Evolutionary conservation across 306 rosid genomes (phyloP).

Genomic region (Malus asiatica): DNA sequence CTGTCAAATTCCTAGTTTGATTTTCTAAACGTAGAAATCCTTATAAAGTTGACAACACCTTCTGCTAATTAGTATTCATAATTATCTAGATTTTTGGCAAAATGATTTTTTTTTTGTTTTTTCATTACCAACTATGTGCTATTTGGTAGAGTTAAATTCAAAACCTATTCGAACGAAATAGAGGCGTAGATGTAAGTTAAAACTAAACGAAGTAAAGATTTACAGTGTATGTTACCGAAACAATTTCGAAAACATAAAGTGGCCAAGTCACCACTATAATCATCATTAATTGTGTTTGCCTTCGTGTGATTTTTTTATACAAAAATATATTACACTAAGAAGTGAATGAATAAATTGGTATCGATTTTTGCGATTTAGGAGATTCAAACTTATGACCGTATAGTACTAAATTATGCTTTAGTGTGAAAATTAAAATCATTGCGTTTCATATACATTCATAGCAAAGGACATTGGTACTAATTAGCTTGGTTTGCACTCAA

Average conservation of each 20-base stretch:
- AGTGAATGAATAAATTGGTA: too few relatives aligned
- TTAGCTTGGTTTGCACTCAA: conserved; percentile 51
- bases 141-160: not conserved
- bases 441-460: not conserved
- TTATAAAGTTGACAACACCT: not conserved
- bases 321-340: too few relatives aligned
- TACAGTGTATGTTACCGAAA: too few relatives aligned
- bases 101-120: too few relatives aligned
- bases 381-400: too few relatives aligned
- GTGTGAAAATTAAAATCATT: conserved; percentile 13
- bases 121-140: not conserved
- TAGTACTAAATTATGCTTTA: not conserved
- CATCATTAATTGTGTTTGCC: not conserved
- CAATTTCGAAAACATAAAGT: not conserved
- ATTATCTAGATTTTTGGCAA: not conserved
- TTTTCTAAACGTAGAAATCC: not conserved
- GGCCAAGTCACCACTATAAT: conserved; percentile 1
- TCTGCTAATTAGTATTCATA: not conserved
- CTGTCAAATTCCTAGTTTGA: not conserved
- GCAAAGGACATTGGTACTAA: not conserved
- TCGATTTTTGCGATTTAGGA: too few relatives aligned
- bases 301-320: too few relatives aligned
- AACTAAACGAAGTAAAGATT: too few relatives aligned
- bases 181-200: not conserved
- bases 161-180: too few relatives aligned